Percentiles rank a stretch among this genome's conserved stretches.
Conservation (phyloP, 176 grass and related monocot species). For the Otatea glauca region DNA sequence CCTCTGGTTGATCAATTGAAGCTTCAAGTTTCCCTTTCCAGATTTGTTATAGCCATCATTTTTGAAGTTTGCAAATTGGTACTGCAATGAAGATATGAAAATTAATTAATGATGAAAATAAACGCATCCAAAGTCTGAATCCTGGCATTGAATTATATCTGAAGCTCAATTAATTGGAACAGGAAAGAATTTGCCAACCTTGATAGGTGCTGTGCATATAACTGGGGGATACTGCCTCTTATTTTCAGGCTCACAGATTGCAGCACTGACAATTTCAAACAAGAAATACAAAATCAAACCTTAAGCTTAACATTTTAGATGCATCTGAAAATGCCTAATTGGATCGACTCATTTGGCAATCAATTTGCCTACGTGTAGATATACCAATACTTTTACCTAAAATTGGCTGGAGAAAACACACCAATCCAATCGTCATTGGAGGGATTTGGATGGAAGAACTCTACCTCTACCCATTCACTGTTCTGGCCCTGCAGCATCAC, state of each 20-base stretch:
- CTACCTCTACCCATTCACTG: constrained; percentile 74
- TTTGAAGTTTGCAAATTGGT: constrained; percentile 66
- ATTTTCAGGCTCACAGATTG: constrained; percentile 63
- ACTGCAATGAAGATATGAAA: constrained; percentile 49
- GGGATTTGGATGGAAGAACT: constrained; percentile 68
- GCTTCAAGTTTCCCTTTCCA: constrained; percentile 63
- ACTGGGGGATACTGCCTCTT: constrained; percentile 49
- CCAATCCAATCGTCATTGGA: constrained; percentile 71
- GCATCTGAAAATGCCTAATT: neutral
- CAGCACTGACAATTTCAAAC: constrained; percentile 52
- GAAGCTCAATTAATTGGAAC: neutral
- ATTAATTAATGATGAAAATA: neutral
- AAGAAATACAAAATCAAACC: constrained; percentile 19
- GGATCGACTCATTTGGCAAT: neutral
- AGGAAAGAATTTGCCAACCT: constrained; percentile 37
- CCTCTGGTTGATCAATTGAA: constrained; percentile 86
- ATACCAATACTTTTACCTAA: constrained; percentile 50
- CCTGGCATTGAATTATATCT: neutral
- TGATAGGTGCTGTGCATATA: constrained; percentile 75
- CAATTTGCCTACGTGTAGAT: neutral
- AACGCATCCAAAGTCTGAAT: neutral
- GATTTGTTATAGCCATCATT: constrained; percentile 46
- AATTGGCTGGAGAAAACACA: constrained; percentile 85
- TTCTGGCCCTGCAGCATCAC: constrained; percentile 52
- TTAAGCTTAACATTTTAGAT: neutral